A percentile compares a stretch with the other conserved stretches of the same genome.
Evolutionary conservation across 2,329 filamentous ascomycete species (phyloP).

Genomic region (Chaetomiaceae sp.): DNA sequence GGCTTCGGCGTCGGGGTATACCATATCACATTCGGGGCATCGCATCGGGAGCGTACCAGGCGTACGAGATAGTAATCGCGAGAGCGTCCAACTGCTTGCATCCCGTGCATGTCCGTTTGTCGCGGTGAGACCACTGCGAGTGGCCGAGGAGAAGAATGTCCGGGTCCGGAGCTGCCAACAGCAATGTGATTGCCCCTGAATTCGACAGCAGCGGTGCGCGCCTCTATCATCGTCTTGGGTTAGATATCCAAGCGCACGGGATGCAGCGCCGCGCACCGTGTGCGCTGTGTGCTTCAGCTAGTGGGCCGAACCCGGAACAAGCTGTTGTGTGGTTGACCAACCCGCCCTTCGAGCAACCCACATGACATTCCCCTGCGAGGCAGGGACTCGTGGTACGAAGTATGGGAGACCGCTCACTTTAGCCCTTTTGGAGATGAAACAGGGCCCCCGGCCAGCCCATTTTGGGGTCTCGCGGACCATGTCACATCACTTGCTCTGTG

Average conservation of each 20-base stretch:
- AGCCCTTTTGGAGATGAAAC: conserved; percentile 18
- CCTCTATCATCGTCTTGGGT: conserved; percentile 10
- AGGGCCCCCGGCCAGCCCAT: conserved; percentile 12
- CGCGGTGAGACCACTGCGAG: no score
- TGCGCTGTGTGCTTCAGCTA: not conserved
- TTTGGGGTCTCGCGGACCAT: conserved; percentile 23
- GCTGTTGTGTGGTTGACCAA: conserved; percentile 1
- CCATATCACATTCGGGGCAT: not conserved
- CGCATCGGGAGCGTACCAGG: conserved; percentile 1
- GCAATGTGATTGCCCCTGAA: not conserved
- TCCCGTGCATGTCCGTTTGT: no score
- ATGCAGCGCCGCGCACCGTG: no score
- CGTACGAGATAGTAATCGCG: conserved; percentile 1
- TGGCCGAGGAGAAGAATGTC: no score
- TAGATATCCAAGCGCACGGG: no score
- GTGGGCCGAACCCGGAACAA: not conserved
- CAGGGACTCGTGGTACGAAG: no score
- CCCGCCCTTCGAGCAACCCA: conserved; percentile 14
- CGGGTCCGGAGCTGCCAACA: not conserved
- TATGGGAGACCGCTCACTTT: no score
- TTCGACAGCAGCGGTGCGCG: not conserved
- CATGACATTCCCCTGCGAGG: no score
- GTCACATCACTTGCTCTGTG: conserved; percentile 7
- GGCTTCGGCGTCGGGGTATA: not conserved
- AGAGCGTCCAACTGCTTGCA: no score